Evolutionary conservation across 345 rosid genomes (phyloP).

Genomic region (Aquilaria sinensis): DNA sequence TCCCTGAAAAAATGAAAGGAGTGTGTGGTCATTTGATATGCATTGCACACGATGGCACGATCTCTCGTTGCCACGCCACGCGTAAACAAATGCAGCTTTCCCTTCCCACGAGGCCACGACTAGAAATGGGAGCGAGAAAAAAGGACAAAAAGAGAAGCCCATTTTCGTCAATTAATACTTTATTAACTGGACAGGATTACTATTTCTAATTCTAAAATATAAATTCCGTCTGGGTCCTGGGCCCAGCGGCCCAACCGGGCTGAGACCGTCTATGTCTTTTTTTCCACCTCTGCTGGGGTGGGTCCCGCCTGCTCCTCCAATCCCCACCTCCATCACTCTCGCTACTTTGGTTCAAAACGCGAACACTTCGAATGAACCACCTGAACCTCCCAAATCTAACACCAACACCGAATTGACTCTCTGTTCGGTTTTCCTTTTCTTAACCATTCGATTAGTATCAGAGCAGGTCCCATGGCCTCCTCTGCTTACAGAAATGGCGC

Average conservation of each 20-base stretch:
- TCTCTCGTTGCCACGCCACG: too few relatives aligned
- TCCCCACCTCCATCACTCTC: slow-evolving; percentile 3
- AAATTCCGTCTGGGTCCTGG: slow-evolving; percentile 8
- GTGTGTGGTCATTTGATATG: too few relatives aligned
- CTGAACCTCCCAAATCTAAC: background rate
- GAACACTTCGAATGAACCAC: slow-evolving; percentile 14
- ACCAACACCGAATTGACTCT: slow-evolving; percentile 1
- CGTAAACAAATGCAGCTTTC: too few relatives aligned
- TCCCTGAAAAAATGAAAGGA: too few relatives aligned
- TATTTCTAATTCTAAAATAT: slow-evolving; percentile 12
- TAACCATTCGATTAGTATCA: background rate
- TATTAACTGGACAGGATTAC: background rate
- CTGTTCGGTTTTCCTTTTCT: background rate
- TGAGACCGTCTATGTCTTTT: slow-evolving; percentile 26
- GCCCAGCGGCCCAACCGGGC: background rate
- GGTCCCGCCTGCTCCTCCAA: slow-evolving; percentile 9
- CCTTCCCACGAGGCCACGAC: too few relatives aligned
- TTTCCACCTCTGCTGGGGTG: slow-evolving; percentile 8
- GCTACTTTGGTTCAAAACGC: slow-evolving; percentile 24
- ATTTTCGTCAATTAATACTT: background rate
- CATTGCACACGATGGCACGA: too few relatives aligned
- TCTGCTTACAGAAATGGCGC: slow-evolving; percentile 49
- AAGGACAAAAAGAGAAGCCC: background rate
- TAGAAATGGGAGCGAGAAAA: background rate
- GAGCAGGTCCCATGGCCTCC: slow-evolving; percentile 41